Conservation (phyloP, 306 rosid species). For the Pyrus bretschneideri region DNA sequence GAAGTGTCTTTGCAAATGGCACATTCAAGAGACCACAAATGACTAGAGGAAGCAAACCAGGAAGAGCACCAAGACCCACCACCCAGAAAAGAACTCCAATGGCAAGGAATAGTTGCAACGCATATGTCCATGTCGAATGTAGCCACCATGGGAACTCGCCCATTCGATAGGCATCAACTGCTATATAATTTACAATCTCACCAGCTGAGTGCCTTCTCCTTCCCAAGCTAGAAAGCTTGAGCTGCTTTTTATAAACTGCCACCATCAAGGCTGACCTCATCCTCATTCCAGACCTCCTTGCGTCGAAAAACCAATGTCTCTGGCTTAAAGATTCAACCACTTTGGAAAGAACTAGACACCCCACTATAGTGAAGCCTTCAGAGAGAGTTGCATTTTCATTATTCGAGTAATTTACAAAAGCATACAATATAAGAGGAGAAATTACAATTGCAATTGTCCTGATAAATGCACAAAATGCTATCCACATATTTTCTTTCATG, state of each 20-base stretch:
- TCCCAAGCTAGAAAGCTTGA: constrained; percentile 57
- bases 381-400: constrained; percentile 11
- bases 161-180: constrained; percentile 77
- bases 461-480: constrained; percentile 42
- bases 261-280: constrained; percentile 83
- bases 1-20: constrained; percentile 53
- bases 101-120: constrained; percentile 37
- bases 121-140: constrained; percentile 41
- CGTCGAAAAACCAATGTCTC: constrained; percentile 56
- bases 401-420: constrained; percentile 57
- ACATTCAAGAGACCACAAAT: constrained; percentile 53
- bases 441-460: constrained; percentile 38
- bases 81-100: constrained; percentile 43
- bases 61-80: constrained; percentile 64
- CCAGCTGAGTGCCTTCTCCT: constrained; percentile 62
- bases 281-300: constrained; percentile 66
- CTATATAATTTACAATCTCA: constrained; percentile 70
- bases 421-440: constrained; percentile 60
- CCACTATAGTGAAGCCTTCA: constrained; percentile 47
- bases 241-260: constrained; percentile 60
- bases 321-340: constrained; percentile 54
- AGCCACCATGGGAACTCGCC: constrained; percentile 92
- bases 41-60: constrained; percentile 49
- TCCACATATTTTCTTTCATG: constrained; percentile 46
- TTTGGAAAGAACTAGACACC: constrained; percentile 39